These are phyloP conservation scores for Penicillium paxilli DNA, from an alignment of 495 filamentous ascomycete species.

Conservation along the genomic window DNA sequence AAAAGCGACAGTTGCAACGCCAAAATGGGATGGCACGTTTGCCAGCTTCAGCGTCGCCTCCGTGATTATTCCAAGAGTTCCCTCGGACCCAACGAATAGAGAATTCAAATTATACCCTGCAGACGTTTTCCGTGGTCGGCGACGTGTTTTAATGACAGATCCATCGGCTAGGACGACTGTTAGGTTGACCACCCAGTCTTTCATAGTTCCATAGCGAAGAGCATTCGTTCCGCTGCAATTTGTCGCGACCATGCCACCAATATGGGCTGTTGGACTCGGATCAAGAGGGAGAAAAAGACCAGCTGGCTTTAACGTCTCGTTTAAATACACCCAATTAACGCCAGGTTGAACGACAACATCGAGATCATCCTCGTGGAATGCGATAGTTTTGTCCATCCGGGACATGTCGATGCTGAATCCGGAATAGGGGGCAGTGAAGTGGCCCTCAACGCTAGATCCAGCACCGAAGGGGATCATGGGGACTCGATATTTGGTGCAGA, in stretches of 20 bases:
- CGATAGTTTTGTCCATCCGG: conserved; percentile 78
- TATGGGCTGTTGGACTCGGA: conserved; percentile 71
- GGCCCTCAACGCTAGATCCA: conserved; percentile 83
- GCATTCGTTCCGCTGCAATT: conserved; percentile 94
- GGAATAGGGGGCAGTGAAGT: conserved; percentile 82
- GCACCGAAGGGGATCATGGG: conserved; percentile 86
- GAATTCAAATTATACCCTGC: conserved; percentile 88
- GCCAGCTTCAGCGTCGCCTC: conserved; percentile 85
- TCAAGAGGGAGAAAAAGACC: conserved; percentile 91
- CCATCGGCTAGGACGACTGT: conserved; percentile 94
- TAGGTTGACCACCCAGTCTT: conserved; percentile 88
- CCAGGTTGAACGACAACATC: conserved; percentile 89
- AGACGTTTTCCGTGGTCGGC: conserved; percentile 65
- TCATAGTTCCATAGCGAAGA: conserved; percentile 93
- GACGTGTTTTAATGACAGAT: conserved; percentile 79
- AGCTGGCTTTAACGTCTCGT: conserved; percentile 69
- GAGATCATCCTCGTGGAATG: conserved; percentile 83
- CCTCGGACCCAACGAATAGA: conserved; percentile 88
- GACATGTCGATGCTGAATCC: conserved; percentile 89
- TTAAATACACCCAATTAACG: conserved; percentile 89
- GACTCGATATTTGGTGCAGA: conserved; percentile 79
- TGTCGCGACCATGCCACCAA: conserved; percentile 95
- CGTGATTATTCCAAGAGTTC: conserved; percentile 86
- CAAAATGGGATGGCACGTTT: conserved; percentile 70
- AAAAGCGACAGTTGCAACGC: conserved; percentile 86